Conservation (phyloP, 108 stramenopile genomes). For the Licmophora abbreviata region DNA sequence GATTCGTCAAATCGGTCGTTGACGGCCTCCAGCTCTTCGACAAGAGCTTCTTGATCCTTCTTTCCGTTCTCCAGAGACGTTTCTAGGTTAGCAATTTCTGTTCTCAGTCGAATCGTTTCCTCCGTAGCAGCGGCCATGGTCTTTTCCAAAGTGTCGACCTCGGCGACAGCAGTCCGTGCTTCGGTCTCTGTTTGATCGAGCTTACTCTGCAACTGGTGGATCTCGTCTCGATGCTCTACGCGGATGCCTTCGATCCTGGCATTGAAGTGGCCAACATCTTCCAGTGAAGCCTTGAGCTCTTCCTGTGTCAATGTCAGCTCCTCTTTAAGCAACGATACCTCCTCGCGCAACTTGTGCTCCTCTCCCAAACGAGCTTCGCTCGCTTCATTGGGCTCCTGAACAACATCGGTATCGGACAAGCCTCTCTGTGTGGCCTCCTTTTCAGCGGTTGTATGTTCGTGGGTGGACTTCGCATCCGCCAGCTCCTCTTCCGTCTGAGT, state of each 20-base stretch:
- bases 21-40: conserved; percentile 70
- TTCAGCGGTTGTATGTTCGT: conserved; percentile 3
- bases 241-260: conserved; percentile 35
- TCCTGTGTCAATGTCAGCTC: conserved; percentile 32
- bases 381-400: conserved; percentile 25
- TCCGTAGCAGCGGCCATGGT: conserved; percentile 31
- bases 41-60: conserved; percentile 44
- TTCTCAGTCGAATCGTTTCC: conserved; percentile 35
- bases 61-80: conserved; percentile 65
- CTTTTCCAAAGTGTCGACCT: conserved; percentile 41
- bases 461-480: conserved; percentile 29
- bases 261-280: conserved; percentile 39
- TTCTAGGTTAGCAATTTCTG: conserved; percentile 55
- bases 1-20: conserved; percentile 68
- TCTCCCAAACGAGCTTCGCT: conserved; percentile 35
- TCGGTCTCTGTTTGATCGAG: conserved; percentile 36
- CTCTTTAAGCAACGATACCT: conserved; percentile 50
- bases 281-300: conserved; percentile 61
- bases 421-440: too few species aligned
- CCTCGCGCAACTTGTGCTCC: conserved; percentile 51
- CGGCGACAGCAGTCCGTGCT: conserved; percentile 24
- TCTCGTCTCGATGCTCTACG: conserved; percentile 48
- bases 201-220: conserved; percentile 40
- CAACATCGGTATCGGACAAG: too few species aligned
- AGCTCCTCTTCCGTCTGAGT: conserved; percentile 53